Conservation (phyloP, 768 basidiomycete genomes). For the Suillus subaureus region DNA sequence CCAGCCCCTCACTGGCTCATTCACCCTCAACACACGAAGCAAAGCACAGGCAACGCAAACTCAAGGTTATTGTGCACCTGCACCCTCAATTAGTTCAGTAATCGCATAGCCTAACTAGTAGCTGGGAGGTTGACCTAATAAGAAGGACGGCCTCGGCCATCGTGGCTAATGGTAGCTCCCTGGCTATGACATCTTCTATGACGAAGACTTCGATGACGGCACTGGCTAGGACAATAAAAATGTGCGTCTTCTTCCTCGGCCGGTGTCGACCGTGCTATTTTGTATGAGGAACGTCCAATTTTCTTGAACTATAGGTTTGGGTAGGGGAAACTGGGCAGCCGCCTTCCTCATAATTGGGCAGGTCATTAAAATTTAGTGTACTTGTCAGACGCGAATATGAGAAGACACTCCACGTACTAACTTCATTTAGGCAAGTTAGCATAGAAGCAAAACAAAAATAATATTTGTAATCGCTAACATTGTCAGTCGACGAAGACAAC, state of each 20-base stretch:
- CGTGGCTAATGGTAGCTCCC: not conserved
- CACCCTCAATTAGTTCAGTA: not conserved
- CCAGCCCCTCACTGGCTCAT: too few species aligned
- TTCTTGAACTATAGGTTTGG: not conserved
- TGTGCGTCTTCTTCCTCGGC: not conserved
- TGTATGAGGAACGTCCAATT: not conserved
- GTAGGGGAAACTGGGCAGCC: too few species aligned
- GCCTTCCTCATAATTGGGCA: too few species aligned
- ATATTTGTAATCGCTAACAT: not conserved
- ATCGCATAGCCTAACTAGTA: not conserved
- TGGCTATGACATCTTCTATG: not conserved
- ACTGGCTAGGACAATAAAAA: not conserved
- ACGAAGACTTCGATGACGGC: not conserved
- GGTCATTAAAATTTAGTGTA: too few species aligned
- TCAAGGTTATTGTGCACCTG: too few species aligned
- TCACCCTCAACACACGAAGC: too few species aligned
- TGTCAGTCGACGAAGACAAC: not conserved
- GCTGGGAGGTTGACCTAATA: not conserved
- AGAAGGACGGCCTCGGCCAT: not conserved
- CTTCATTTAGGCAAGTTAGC: not conserved
- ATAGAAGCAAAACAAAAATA: not conserved
- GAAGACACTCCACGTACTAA: not conserved
- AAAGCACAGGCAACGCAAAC: too few species aligned
- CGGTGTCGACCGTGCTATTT: not conserved
- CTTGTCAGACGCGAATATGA: not conserved